Evolutionary conservation across 2,329 filamentous ascomycete genomes (phyloP).

Genomic region (Ceratocystis huliohia): DNA sequence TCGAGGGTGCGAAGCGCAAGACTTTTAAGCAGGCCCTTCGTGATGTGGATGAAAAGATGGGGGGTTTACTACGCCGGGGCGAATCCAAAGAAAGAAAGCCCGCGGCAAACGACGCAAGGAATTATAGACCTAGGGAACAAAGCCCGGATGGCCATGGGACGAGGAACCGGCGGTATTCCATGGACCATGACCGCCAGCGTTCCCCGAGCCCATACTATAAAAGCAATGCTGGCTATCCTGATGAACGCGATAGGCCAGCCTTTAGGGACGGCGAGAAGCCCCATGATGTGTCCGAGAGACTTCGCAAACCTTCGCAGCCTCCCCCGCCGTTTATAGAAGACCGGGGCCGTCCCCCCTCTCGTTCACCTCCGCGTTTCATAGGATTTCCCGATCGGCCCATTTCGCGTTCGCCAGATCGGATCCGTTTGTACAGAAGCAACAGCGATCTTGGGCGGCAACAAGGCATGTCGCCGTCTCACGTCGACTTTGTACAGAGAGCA

Average conservation of each 20-base stretch:
- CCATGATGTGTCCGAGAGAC: constrained; percentile 6
- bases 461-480: neutral
- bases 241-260: neutral
- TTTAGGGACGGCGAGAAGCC: neutral
- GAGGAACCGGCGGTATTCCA: neutral
- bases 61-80: neutral
- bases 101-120: neutral
- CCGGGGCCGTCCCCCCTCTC: neutral
- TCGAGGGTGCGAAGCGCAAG: constrained; percentile 17
- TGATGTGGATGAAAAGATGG: constrained; percentile 10
- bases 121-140: neutral
- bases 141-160: neutral
- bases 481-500: neutral
- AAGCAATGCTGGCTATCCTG: neutral
- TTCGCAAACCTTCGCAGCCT: neutral
- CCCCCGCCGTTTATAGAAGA: neutral
- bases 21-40: constrained; percentile 14
- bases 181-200: neutral
- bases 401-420: constrained; percentile 9
- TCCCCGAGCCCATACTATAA: neutral
- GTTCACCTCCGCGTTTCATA: constrained; percentile 5
- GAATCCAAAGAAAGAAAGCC: neutral
- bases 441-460: neutral
- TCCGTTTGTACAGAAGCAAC: neutral
- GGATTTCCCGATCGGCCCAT: constrained; percentile 11